Evolutionary conservation across 2,329 filamentous ascomycete species (phyloP), one percentile per base, ranked within the genome.

Genomic region (Cordyceps farinosa): DNA sequence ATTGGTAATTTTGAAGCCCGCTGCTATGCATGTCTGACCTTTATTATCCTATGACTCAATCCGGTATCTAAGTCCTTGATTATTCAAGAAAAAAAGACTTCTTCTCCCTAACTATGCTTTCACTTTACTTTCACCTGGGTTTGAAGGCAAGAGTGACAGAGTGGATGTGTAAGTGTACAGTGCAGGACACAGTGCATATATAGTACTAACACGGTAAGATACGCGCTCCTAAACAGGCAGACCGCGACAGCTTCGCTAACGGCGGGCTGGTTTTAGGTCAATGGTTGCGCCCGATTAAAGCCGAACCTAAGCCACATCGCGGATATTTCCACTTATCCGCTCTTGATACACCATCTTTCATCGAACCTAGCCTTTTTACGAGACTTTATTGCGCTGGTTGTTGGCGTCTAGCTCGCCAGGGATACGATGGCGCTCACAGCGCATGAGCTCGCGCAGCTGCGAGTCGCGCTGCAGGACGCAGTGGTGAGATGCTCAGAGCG

Each of bases 401-500:
- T 38, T 32, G 52, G 42, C 9, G 52, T 22, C 22, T 11, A 29
- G n/a, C 40, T 34, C 9, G 36, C 32, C 10, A 15, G 13, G 15
- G 17, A 59, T 64, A 67, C 65, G 47, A 87, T 87, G 84, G 76
- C 78, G 64, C 78, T 88, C 65, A 85, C 79, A 64, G 77, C 82
- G 61, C 78, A 82, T 66, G 85, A 87, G 65, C 79, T 82, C 51
- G 77, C 80, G 57, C 88, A 92, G 72, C 80, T 96, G 65, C 87
- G 89, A 71, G 84, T 83, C 44, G 86, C 91, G 40, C 82, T 97
- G 50, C 91, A 96, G 74, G 89, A 92, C 71, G 92, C 94, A 36
- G 89, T 95, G 3, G 83, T 95, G 30, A 92, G 92, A 73, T 98
- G 93, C 78, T 96, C 92, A 1, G 95, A 99, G 74, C 84, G 95